Percentiles rank a stretch among this genome's conserved stretches.
Conservation (phyloP, 306 rosid genomes). For the Gastrolobium villosum region DNA sequence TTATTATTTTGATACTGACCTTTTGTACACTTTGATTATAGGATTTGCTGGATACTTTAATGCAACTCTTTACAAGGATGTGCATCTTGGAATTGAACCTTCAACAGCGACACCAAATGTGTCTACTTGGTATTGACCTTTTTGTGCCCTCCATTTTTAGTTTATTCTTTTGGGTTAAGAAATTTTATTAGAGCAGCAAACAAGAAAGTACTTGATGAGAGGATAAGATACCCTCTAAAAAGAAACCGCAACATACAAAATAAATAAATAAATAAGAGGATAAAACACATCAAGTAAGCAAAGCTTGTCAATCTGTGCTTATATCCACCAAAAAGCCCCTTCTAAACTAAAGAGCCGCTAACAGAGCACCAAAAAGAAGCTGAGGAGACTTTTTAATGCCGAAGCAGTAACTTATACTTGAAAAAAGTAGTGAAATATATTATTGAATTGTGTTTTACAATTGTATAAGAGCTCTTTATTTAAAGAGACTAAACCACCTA, state of each 20-base stretch:
- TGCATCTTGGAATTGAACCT: constrained; percentile 43
- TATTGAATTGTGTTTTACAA: too few species aligned
- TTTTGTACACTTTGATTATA: constrained; percentile 18
- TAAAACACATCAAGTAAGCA: background rate
- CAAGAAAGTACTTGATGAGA: too few species aligned
- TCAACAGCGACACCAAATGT: constrained; percentile 61
- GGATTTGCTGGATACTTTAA: constrained; percentile 98
- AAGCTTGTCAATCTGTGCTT: background rate
- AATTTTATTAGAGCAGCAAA: too few species aligned
- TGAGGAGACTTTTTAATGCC: background rate
- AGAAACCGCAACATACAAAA: too few species aligned
- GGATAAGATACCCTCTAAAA: too few species aligned
- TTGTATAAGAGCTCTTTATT: too few species aligned
- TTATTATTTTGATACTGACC: too few species aligned
- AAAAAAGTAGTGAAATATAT: too few species aligned
- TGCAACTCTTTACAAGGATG: constrained; percentile 80
- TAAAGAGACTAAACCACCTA: too few species aligned
- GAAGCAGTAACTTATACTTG: too few species aligned
- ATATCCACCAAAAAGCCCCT: background rate
- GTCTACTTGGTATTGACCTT: constrained; percentile 86
- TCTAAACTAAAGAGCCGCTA: background rate
- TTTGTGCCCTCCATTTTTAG: background rate
- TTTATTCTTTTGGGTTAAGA: too few species aligned
- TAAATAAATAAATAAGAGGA: background rate
- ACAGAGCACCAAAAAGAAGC: background rate